Conservation (phyloP, 768 basidiomycete species). For the Postia placenta region DNA sequence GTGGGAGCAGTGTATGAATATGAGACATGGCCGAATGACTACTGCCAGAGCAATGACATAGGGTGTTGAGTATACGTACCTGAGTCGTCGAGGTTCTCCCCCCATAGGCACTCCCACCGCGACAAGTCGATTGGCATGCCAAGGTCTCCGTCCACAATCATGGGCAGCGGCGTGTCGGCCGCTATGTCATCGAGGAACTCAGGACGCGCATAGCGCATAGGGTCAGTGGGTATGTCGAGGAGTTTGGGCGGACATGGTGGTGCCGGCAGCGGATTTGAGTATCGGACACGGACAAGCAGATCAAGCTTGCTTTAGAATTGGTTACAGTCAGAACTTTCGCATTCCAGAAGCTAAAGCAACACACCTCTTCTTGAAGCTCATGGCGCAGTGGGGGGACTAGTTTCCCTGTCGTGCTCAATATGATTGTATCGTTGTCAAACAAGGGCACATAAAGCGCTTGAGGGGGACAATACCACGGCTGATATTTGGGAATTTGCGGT, state of each 20-base stretch:
- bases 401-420: too few species aligned
- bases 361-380: constrained; percentile 57
- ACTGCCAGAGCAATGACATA: too few species aligned
- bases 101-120: constrained; percentile 78
- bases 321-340: not conserved
- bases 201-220: constrained; percentile 80
- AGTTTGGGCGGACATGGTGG: constrained; percentile 98
- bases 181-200: constrained; percentile 80
- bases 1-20: too few species aligned
- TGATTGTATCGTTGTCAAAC: too few species aligned
- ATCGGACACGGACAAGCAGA: constrained; percentile 88
- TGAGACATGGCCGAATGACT: too few species aligned
- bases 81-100: constrained; percentile 66
- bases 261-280: constrained; percentile 88
- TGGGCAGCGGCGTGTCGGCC: constrained; percentile 78
- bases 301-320: constrained; percentile 63
- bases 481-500: too few species aligned
- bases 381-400: too few species aligned
- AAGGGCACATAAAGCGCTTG: too few species aligned
- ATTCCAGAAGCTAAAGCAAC: not conserved
- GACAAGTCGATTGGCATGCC: constrained; percentile 94
- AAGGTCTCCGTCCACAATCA: constrained; percentile 95
- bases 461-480: too few species aligned
- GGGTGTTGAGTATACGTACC: too few species aligned
- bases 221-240: constrained; percentile 85